Conservation (phyloP, 2,329 filamentous ascomycete species). For the Alternaria viburni region DNA sequence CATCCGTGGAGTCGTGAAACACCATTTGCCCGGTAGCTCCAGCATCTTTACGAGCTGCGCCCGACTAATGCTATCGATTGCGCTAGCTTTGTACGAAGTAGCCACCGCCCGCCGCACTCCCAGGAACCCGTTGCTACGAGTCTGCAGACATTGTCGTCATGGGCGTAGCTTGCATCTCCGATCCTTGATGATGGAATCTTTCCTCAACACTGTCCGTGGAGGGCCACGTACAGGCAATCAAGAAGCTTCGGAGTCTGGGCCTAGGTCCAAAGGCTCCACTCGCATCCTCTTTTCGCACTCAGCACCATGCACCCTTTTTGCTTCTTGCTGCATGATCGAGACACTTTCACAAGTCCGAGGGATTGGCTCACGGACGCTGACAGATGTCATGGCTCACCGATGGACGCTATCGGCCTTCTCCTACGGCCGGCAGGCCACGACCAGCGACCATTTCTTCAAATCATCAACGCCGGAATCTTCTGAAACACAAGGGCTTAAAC, state of each 20-base stretch:
- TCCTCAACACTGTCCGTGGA: not conserved
- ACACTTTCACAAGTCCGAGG: not conserved
- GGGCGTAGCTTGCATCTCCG: not conserved
- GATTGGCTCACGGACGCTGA: not conserved
- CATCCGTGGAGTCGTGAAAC: conserved; percentile 2
- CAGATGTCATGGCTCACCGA: not conserved
- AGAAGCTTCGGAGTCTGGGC: not conserved
- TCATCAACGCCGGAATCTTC: not conserved
- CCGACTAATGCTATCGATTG: conserved; percentile 1
- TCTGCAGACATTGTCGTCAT: not conserved
- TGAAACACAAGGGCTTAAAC: not conserved
- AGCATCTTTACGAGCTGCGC: not conserved
- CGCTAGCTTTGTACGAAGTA: not conserved
- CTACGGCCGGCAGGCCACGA: not conserved
- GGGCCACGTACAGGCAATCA: not conserved
- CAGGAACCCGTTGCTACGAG: not conserved
- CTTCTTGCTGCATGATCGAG: not conserved
- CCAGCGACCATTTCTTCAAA: not conserved
- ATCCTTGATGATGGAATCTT: not conserved
- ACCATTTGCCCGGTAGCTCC: not conserved
- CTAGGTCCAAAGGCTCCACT: not conserved
- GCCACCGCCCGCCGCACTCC: not conserved
- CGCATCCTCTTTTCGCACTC: not conserved
- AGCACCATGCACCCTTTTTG: not conserved
- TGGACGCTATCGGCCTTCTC: not conserved